Evolutionary conservation across 768 basidiomycete species (phyloP).

Genomic region (Boletellus ananas): DNA sequence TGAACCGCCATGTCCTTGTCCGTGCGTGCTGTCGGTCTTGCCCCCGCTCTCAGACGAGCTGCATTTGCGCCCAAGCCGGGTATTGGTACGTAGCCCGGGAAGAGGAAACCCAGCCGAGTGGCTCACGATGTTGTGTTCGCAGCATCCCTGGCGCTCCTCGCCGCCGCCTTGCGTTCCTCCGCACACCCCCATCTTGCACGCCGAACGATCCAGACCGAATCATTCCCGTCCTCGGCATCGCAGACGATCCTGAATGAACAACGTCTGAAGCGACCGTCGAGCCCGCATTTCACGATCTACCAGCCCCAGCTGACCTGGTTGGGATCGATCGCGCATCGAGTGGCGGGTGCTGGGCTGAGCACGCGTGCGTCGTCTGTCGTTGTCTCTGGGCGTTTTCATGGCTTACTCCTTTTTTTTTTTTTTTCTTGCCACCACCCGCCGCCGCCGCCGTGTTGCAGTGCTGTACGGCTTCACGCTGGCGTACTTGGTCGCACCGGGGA

Average conservation of each 20-base stretch:
- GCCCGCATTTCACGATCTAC: constrained; percentile 97
- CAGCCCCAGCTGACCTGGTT: constrained; percentile 92
- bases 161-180: too few relatives aligned
- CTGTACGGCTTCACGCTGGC: constrained; percentile 85
- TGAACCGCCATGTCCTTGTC: constrained; percentile 33
- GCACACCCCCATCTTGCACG: background rate
- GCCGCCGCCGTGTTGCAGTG: constrained; percentile 39
- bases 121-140: too few relatives aligned
- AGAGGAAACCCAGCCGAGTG: background rate
- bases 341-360: constrained; percentile 79
- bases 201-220: constrained; percentile 58
- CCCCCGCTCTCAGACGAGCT: constrained; percentile 51
- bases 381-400: background rate
- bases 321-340: constrained; percentile 80
- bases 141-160: too few relatives aligned
- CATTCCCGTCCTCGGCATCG: constrained; percentile 55
- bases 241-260: constrained; percentile 79
- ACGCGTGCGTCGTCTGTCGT: constrained; percentile 49
- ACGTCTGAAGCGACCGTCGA: constrained; percentile 82
- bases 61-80: constrained; percentile 36
- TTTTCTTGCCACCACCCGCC: background rate
- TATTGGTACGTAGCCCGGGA: constrained; percentile 21
- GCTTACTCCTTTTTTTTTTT: background rate
- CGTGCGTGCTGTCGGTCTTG: constrained; percentile 53
- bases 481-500: constrained; percentile 78